These are phyloP conservation scores for Nannochloris sp. DNA, from an alignment of 139 green algal species.

Conservation along the genomic window DNA sequence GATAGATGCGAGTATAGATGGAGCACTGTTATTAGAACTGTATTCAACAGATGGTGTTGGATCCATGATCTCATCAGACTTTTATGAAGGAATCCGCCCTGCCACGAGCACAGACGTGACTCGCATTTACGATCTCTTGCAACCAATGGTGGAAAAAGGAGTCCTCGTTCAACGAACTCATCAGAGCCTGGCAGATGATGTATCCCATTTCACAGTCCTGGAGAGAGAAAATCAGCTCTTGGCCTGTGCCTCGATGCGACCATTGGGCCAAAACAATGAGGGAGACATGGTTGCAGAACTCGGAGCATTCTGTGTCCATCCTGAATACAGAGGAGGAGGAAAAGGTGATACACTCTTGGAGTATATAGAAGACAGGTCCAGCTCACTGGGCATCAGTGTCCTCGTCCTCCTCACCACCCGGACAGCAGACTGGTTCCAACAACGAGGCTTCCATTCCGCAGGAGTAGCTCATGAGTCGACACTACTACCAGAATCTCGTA, in stretches of 20 bases:
- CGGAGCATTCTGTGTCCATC: slow-evolving; percentile 75
- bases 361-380: slow-evolving; percentile 36
- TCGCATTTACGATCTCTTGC: slow-evolving; percentile 46
- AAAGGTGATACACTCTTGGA: slow-evolving; percentile 83
- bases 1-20: slow-evolving; percentile 16
- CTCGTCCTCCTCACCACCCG: slow-evolving; percentile 35
- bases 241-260: slow-evolving; percentile 70
- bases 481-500: slow-evolving; percentile 29
- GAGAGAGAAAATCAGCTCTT: slow-evolving; percentile 57
- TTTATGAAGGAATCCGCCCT: slow-evolving; percentile 84
- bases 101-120: slow-evolving; percentile 52
- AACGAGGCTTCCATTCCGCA: slow-evolving; percentile 44
- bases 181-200: slow-evolving; percentile 29
- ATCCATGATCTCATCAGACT: slow-evolving; percentile 87
- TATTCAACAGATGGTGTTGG: slow-evolving; percentile 89
- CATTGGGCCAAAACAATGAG: slow-evolving; percentile 33
- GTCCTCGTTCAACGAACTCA: slow-evolving; percentile 27
- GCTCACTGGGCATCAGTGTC: slow-evolving; percentile 26
- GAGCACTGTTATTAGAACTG: slow-evolving; percentile 77
- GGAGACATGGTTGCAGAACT: slow-evolving; percentile 62
- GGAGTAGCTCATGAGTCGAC: slow-evolving; percentile 20
- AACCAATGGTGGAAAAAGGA: slow-evolving; percentile 47
- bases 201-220: slow-evolving; percentile 43
- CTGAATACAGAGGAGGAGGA: slow-evolving; percentile 63
- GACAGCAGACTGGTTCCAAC: slow-evolving; percentile 81